Evolutionary conservation across 768 basidiomycete species (phyloP).

Genomic region (Tylopilus plumbeoviolaceoides): DNA sequence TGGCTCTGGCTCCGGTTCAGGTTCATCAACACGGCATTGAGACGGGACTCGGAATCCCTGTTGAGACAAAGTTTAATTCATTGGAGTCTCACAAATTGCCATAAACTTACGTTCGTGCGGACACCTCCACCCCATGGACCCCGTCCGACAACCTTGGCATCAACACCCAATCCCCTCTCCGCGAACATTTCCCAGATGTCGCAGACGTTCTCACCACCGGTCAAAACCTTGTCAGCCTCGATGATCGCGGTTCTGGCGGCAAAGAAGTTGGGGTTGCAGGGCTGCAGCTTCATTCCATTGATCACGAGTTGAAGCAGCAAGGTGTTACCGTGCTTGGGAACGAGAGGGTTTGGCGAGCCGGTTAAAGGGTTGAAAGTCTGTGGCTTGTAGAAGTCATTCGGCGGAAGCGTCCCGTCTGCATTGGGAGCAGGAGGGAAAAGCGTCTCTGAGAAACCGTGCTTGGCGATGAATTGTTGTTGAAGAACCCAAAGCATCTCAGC

Average conservation of each 20-base stretch:
- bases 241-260: slow-evolving; percentile 88
- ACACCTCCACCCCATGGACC: slow-evolving; percentile 95
- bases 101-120: slow-evolving; percentile 52
- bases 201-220: slow-evolving; percentile 92
- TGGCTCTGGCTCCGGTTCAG: slow-evolving; percentile 14
- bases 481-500: slow-evolving; percentile 86
- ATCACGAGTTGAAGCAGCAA: slow-evolving; percentile 80
- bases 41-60: slow-evolving; percentile 42
- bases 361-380: slow-evolving; percentile 29
- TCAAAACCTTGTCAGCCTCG: slow-evolving; percentile 84
- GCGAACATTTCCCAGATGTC: slow-evolving; percentile 84
- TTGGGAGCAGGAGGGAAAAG: slow-evolving; percentile 78
- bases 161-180: slow-evolving; percentile 71
- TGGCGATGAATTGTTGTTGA: slow-evolving; percentile 66
- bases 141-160: slow-evolving; percentile 67
- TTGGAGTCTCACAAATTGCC: not conserved
- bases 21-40: slow-evolving; percentile 32
- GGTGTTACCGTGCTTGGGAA: slow-evolving; percentile 93
- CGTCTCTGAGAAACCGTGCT: slow-evolving; percentile 74
- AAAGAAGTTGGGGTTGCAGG: slow-evolving; percentile 87
- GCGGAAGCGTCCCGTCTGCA: slow-evolving; percentile 59
- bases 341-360: slow-evolving; percentile 40
- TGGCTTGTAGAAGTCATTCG: slow-evolving; percentile 66
- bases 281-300: slow-evolving; percentile 92
- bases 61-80: slow-evolving; percentile 1